Evolutionary conservation across 768 basidiomycete genomes (phyloP), one percentile per base, ranked within the genome.

Genomic region (Lepiota brunneoincarnata): DNA sequence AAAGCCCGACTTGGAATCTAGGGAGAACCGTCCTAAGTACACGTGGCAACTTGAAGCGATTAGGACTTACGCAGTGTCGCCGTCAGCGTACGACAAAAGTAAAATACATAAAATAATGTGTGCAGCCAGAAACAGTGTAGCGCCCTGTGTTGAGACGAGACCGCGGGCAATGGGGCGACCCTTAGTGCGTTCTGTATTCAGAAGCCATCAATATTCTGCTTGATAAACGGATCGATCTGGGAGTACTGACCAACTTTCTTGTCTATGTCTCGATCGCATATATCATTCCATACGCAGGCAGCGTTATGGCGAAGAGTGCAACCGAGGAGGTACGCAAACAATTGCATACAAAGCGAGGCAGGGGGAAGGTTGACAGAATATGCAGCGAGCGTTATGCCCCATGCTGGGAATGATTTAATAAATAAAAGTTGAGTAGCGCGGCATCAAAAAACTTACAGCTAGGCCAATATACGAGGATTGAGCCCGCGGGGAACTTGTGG

Each of bases 101-200:
- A 56, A 63, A 54, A 55, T 40, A 40, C n/a, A 61, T 14, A 49
- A 60, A n/a, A 24, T 50, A 11, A 64, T 34, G 51, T 62, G 61
- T 14, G 64, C 42, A 18, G 59, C 47, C 44, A 69, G 54, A 42
- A 69, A 66, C 1, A 66, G 39, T 26, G 63, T 58, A 0, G 72
- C 72, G 6, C 63, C 68, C 14, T 49, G 59, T 21, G 71, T 61
- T 14, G 66, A 63, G n/a, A 72, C 64, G 2, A 53, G 56, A 11
- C 71, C 71, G 14, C 66, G 59, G 7, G 67, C 67, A 2, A 74
- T 56, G 1, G 72, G 71, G 2, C 71, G 58, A 28, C 62, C 62
- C 51, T 67, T 69, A 31, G 68, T 69, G 10, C 72, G 64, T 43
- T 71, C 72, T 74, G 7, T 38, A 17, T 17, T 10, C 34, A 31